Evolutionary conservation across 2,329 filamentous ascomycete genomes (phyloP).

Genomic region (Phialophora chinensis): DNA sequence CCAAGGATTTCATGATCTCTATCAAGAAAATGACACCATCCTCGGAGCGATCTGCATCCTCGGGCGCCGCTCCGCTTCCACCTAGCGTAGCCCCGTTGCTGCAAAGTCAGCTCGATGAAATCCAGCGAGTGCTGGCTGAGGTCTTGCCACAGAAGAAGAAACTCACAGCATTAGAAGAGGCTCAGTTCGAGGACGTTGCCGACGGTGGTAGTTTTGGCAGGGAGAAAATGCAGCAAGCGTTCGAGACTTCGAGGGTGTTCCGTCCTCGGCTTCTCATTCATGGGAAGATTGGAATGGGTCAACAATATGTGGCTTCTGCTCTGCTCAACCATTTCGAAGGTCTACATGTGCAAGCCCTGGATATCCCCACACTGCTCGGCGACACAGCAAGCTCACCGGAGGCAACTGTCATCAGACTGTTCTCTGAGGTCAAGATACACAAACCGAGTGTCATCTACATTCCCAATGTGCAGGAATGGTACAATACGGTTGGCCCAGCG

Average conservation of each 20-base stretch:
- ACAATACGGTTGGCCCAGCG: conserved; percentile 67
- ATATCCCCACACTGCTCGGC: conserved; percentile 82
- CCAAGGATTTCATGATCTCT: conserved; percentile 96
- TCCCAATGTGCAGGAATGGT: conserved; percentile 89
- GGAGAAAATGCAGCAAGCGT: conserved; percentile 77
- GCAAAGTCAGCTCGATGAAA: conserved; percentile 70
- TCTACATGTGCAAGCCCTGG: conserved; percentile 92
- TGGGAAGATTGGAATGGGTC: conserved; percentile 88
- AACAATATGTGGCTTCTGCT: conserved; percentile 84
- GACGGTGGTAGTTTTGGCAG: conserved; percentile 82
- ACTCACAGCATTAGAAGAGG: conserved; percentile 88
- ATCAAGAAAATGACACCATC: conserved; percentile 96
- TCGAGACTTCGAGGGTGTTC: conserved; percentile 87
- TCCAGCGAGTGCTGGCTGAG: conserved; percentile 72
- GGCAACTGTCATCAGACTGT: conserved; percentile 86
- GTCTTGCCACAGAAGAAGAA: conserved; percentile 85
- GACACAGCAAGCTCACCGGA: conserved; percentile 82
- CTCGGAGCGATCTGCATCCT: conserved; percentile 86
- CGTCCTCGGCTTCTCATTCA: conserved; percentile 83
- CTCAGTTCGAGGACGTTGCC: conserved; percentile 85
- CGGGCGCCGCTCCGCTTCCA: conserved; percentile 80
- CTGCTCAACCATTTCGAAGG: conserved; percentile 90
- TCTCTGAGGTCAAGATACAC: conserved; percentile 89
- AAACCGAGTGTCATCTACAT: conserved; percentile 97
- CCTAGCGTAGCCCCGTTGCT: conserved; percentile 82